These are phyloP conservation scores for Calamus simplicifolius DNA, from an alignment of 176 grass and related monocot genomes.

Conservation along the genomic window DNA sequence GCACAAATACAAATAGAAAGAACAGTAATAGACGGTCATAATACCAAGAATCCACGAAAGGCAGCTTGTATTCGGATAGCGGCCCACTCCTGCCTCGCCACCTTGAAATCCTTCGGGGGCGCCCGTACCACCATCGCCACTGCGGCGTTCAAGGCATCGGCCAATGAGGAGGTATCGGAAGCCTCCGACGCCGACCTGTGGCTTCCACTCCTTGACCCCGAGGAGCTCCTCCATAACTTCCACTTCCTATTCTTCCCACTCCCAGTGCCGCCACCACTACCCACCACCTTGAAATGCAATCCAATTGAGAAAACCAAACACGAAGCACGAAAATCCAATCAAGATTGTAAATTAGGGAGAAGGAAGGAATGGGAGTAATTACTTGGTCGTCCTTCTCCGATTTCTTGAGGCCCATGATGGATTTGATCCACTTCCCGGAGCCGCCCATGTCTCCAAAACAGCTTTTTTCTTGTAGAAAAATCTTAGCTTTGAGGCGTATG, in stretches of 20 bases:
- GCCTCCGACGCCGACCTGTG: constrained; percentile 38
- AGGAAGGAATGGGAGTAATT: neutral
- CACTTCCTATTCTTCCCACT: constrained; percentile 47
- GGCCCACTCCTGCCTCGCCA: constrained; percentile 56
- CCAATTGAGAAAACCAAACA: neutral
- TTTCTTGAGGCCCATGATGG: constrained; percentile 48
- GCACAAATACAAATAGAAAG: no score
- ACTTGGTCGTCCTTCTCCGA: constrained; percentile 25
- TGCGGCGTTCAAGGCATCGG: constrained; percentile 42
- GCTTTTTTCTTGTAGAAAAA: constrained; percentile 11
- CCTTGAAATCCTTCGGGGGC: constrained; percentile 54
- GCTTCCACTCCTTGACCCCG: constrained; percentile 24
- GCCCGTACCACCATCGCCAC: constrained; percentile 55
- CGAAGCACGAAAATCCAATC: neutral
- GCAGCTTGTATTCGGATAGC: constrained; percentile 68
- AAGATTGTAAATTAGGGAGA: neutral
- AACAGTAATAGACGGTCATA: neutral
- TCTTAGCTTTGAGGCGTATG: neutral
- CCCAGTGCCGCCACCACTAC: neutral
- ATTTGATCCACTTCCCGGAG: constrained; percentile 77
- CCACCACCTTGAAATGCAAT: neutral
- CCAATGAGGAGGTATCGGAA: constrained; percentile 41
- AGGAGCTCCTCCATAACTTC: constrained; percentile 67
- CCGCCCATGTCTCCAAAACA: constrained; percentile 33
- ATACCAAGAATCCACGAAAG: constrained; percentile 76